phyloP scores from a whole-genome alignment of 2,329 filamentous ascomycete genomes.

The Ampelomyces quisqualis region DNA sequence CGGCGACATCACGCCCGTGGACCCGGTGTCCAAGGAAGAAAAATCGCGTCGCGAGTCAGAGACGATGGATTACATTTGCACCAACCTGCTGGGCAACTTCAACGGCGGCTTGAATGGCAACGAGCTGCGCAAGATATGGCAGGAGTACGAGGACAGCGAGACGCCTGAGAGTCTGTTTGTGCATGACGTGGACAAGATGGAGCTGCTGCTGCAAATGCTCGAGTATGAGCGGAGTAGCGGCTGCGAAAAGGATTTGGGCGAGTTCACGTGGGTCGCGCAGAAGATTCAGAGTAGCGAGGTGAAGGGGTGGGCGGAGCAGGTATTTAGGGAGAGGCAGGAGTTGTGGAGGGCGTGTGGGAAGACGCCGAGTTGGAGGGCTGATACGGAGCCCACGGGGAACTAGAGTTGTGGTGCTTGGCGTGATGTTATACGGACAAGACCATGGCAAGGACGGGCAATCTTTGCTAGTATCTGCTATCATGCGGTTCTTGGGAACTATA shows the following conservation, averaged over 20 bases:
- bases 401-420: too few species aligned
- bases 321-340: slow-evolving; percentile 72
- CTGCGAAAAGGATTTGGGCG: slow-evolving; percentile 71
- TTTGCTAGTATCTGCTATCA: background rate
- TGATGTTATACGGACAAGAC: background rate
- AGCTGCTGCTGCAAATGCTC: slow-evolving; percentile 90
- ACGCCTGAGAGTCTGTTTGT: slow-evolving; percentile 87
- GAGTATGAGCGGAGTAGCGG: slow-evolving; percentile 82
- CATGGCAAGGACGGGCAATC: background rate
- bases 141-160: slow-evolving; percentile 88
- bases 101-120: slow-evolving; percentile 68
- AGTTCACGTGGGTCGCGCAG: slow-evolving; percentile 79
- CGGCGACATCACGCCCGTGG: slow-evolving; percentile 93
- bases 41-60: slow-evolving; percentile 83
- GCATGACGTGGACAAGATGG: slow-evolving; percentile 97
- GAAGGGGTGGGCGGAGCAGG: slow-evolving; percentile 72
- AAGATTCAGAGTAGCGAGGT: slow-evolving; percentile 76
- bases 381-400: slow-evolving; percentile 27
- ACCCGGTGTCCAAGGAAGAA: slow-evolving; percentile 79
- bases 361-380: slow-evolving; percentile 33
- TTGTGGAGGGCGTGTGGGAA: slow-evolving; percentile 63
- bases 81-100: slow-evolving; percentile 70
- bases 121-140: slow-evolving; percentile 79
- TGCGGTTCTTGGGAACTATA: slow-evolving; percentile 16
- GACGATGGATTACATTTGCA: slow-evolving; percentile 89